Conservation (phyloP, 2,329 filamentous ascomycete genomes). For the Penicillium sclerotigenum region DNA sequence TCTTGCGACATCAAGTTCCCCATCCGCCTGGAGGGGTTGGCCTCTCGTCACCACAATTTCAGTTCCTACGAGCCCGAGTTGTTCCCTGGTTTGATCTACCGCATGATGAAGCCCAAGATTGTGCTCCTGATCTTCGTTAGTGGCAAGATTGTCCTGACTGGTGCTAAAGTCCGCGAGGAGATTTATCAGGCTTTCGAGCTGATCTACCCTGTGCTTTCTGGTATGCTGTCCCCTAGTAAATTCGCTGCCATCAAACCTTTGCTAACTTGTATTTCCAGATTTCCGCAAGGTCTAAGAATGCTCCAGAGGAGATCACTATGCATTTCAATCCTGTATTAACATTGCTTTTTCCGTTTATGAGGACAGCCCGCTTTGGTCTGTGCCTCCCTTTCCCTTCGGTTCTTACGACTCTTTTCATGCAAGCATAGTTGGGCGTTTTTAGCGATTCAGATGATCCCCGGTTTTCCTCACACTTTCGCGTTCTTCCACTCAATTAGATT, state of each 20-base stretch:
- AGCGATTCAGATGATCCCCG: slow-evolving; percentile 38
- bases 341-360: slow-evolving; percentile 21
- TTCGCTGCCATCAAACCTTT: slow-evolving; percentile 4
- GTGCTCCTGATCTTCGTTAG: slow-evolving; percentile 96
- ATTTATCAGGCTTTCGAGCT: slow-evolving; percentile 96
- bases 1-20: slow-evolving; percentile 99
- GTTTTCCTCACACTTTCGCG: slow-evolving; percentile 23
- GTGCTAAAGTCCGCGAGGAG: slow-evolving; percentile 96
- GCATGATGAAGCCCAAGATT: slow-evolving; percentile 99
- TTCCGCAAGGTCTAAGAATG: slow-evolving; percentile 58
- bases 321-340: slow-evolving; percentile 31
- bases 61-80: slow-evolving; percentile 97
- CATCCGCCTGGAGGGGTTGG: slow-evolving; percentile 91
- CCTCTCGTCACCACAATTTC: slow-evolving; percentile 98
- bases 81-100: slow-evolving; percentile 98
- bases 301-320: slow-evolving; percentile 16
- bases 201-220: slow-evolving; percentile 93
- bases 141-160: slow-evolving; percentile 96
- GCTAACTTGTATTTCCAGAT: slow-evolving; percentile 44
- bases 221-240: slow-evolving; percentile 48
- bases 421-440: slow-evolving; percentile 46
- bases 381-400: slow-evolving; percentile 9
- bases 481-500: slow-evolving; percentile 40
- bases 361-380: slow-evolving; percentile 11
- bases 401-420: slow-evolving; percentile 38